These are phyloP conservation scores for Elsinoe fawcettii DNA, from an alignment of 2,329 filamentous ascomycete genomes.

Conservation along the genomic window DNA sequence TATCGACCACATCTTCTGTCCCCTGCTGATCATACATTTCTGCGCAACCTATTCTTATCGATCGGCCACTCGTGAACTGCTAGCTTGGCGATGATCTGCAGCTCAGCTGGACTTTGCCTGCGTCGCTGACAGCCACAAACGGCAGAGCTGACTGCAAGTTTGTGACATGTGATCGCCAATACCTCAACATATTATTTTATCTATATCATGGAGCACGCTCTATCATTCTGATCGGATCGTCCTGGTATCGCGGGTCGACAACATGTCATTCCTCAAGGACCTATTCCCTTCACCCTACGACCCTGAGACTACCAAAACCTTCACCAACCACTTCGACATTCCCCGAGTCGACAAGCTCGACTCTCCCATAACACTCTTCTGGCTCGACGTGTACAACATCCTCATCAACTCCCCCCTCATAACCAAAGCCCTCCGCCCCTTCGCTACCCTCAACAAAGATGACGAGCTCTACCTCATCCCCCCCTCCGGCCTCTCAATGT, in stretches of 20 bases:
- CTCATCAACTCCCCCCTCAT: not conserved
- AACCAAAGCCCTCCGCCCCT: not conserved
- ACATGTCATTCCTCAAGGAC: not conserved
- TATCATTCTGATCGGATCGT: not conserved
- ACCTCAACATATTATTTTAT: not conserved
- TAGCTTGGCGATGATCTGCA: not conserved
- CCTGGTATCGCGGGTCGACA: not conserved
- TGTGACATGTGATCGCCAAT: slow-evolving; percentile 9
- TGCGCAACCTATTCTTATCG: not conserved
- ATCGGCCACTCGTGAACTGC: not conserved
- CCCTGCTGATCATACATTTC: not conserved
- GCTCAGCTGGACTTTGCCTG: not conserved
- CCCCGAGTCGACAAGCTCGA: not conserved
- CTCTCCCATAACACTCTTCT: slow-evolving; percentile 3
- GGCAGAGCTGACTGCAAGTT: not conserved
- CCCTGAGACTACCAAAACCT: not conserved
- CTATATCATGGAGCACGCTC: not conserved
- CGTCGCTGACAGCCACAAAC: not conserved
- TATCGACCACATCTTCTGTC: not conserved
- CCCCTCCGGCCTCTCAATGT: slow-evolving; percentile 1
- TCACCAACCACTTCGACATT: slow-evolving; percentile 7
- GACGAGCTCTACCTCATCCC: slow-evolving; percentile 13
- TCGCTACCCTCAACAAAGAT: slow-evolving; percentile 6
- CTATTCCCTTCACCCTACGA: not conserved
- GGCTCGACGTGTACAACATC: slow-evolving; percentile 7